Evolutionary conservation across 2,329 filamentous ascomycete species (phyloP).

Genomic region (Periconia sp.): DNA sequence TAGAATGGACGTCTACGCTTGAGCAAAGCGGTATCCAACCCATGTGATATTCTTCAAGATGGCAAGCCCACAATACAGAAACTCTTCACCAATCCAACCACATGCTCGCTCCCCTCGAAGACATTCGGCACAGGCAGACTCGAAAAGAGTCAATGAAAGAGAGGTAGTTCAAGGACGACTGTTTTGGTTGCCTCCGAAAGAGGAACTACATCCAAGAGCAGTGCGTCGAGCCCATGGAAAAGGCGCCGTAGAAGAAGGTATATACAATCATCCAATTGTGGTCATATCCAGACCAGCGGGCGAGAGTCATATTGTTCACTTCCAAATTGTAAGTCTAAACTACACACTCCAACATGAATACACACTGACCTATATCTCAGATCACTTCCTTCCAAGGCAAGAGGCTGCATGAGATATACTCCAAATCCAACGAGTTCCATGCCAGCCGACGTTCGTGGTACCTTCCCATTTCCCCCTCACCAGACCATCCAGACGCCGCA

Average conservation of each 20-base stretch:
- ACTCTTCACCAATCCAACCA: slow-evolving; percentile 2
- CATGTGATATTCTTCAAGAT: not conserved
- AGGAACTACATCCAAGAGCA: slow-evolving; percentile 27
- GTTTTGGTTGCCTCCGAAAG: slow-evolving; percentile 35
- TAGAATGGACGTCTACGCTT: not conserved
- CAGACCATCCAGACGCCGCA: slow-evolving; percentile 32
- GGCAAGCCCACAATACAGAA: slow-evolving; percentile 3
- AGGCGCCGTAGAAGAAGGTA: slow-evolving; percentile 33
- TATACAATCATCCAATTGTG: slow-evolving; percentile 38
- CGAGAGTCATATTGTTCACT: slow-evolving; percentile 29
- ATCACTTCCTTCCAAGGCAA: slow-evolving; percentile 40
- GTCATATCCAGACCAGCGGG: slow-evolving; percentile 34
- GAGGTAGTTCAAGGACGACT: slow-evolving; percentile 29
- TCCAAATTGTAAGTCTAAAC: slow-evolving; percentile 35
- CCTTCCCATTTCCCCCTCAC: slow-evolving; percentile 34
- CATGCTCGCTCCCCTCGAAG: slow-evolving; percentile 3
- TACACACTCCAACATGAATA: not conserved
- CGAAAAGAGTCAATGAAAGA: slow-evolving; percentile 14
- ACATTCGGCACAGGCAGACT: slow-evolving; percentile 15
- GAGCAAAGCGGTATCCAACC: not conserved
- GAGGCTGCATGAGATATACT: slow-evolving; percentile 33
- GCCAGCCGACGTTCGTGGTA: slow-evolving; percentile 34
- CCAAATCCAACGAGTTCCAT: slow-evolving; percentile 36
- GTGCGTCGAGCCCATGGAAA: slow-evolving; percentile 34
- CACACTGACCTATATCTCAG: slow-evolving; percentile 20